These are phyloP conservation scores for Phytophthora cryptogea DNA, from an alignment of 352 stramenopile species.

Conservation along the genomic window DNA sequence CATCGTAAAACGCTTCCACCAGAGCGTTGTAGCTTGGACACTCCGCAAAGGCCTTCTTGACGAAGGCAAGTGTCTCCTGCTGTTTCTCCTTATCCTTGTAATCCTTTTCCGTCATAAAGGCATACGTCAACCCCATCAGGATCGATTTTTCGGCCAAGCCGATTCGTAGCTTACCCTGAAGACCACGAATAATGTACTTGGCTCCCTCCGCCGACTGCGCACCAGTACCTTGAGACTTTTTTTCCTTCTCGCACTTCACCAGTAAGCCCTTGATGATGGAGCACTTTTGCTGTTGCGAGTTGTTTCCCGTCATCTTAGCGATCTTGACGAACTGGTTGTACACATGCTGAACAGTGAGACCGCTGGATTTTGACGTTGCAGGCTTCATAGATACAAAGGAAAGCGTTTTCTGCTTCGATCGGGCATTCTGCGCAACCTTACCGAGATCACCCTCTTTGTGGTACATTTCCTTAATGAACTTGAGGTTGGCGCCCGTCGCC, in stretches of 20 bases:
- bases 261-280: slow-evolving; percentile 97
- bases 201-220: slow-evolving; percentile 81
- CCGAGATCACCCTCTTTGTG: slow-evolving; percentile 97
- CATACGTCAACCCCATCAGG: slow-evolving; percentile 96
- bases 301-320: slow-evolving; percentile 93
- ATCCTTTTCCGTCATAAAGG: slow-evolving; percentile 91
- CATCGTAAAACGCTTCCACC: slow-evolving; percentile 85
- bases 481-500: slow-evolving; percentile 89
- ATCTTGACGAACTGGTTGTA: slow-evolving; percentile 94
- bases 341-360: slow-evolving; percentile 88
- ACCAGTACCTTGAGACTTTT: slow-evolving; percentile 53
- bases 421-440: slow-evolving; percentile 93
- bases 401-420: slow-evolving; percentile 94
- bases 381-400: slow-evolving; percentile 80
- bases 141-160: slow-evolving; percentile 98
- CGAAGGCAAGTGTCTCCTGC: slow-evolving; percentile 87
- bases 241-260: slow-evolving; percentile 90
- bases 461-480: slow-evolving; percentile 96
- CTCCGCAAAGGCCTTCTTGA: slow-evolving; percentile 99
- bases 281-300: slow-evolving; percentile 97
- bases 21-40: slow-evolving; percentile 96
- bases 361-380: slow-evolving; percentile 49
- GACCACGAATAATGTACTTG: slow-evolving; percentile 98
- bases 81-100: slow-evolving; percentile 85
- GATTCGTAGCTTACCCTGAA: slow-evolving; percentile 99